Evolutionary conservation across 179 eudicot genomes (phyloP), one percentile per base, ranked within the genome.

Genomic region (Spergularia azorica): DNA sequence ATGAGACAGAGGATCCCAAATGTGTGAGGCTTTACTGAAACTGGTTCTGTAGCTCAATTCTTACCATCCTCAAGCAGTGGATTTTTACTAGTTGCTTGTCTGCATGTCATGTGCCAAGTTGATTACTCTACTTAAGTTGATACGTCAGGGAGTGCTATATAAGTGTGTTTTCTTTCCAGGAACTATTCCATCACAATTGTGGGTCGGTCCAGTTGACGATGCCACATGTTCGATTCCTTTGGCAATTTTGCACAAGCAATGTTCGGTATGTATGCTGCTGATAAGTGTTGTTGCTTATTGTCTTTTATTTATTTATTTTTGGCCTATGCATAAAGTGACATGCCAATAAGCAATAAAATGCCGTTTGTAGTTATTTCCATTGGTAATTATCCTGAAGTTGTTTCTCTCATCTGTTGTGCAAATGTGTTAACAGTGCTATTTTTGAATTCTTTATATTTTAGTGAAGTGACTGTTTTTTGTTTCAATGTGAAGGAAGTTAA

Each of bases 141-240:
- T 50, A 17, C 50, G 39, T 62, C 51, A 55, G 63, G 76, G 72
- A 59, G 32, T 80, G 67, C 75, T 74, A 74, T 66, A 6, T 10
- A 46, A 56, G 67, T 66, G 72, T 78, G 72, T 76, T 15, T 38
- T 56, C 15, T 70, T 79, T 82, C 75, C 88, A 95, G 99, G 88
- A 81, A 78, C 76, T 79, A 69, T 75, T 38, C 82, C 80, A 80
- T 73, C 72, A 48, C 84, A 85, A 63, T 81, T 95, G 71, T 95
- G 97, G 95, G 91, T 91, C 74, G 97, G 97, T 59, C 90, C 89
- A 79, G 83, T 83, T 71, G 82, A 83, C 71, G 71, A 63, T 80
- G 86, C 80, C 46, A 48, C 90, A 59, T 75, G 78, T 79, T 18
- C 71, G 55, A 79, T 93, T 82, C 86, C 89, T 80, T 71, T 95